Evolutionary conservation across 106 monocot genomes (phyloP), one percentile per base, ranked within the genome.

Genomic region (Dendrobium catenatum): DNA sequence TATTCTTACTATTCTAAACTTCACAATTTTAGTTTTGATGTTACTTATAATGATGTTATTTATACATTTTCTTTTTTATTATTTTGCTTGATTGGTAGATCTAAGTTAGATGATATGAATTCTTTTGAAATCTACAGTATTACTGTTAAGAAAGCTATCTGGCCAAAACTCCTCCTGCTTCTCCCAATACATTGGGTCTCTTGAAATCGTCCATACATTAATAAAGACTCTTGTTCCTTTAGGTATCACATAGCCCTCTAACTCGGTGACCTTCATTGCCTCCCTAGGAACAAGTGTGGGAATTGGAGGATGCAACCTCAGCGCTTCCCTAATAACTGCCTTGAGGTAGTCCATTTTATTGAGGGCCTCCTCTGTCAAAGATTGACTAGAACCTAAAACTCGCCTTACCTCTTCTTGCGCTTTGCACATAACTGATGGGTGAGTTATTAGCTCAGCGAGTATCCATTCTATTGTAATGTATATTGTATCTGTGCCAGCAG

Each of bases 381-480:
- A 6, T 2, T 18, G 2, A 3, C 59, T 74, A 1, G 73, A 74
- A 59, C 43, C 55, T 2, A 76, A 24, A 44, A n/a, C 59, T 15
- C 26, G 26, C 24, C 75, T 9, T 43, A 76, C 10, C 61, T 81
- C 81, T 17, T 11, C 19, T 40, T 81, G 81, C 18, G 3, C 81
- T 15, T 81, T 81, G 8, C n/a, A 44, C 81, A 81, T 81, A 22
- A 58, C 22, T 18, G 24, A 43, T 7, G 56, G 74, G 26, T 81
- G 74, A 6, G 55, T 61, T 42, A 81, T 74, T 0, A 81, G 81
- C 22, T 81, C 61, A 6, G 81, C 2, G 76, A 81, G 64, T 16
- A 61, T 17, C 81, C 81, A 81, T 76, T 42, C 33, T 43, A 27
- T n/a, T n/a, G n/a, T n/a, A n/a, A n/a, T n/a, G n/a, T n/a, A n/a